phyloP scores from a whole-genome alignment of 2,329 filamentous ascomycete genomes.

The Scedosporium apiospermum region DNA sequence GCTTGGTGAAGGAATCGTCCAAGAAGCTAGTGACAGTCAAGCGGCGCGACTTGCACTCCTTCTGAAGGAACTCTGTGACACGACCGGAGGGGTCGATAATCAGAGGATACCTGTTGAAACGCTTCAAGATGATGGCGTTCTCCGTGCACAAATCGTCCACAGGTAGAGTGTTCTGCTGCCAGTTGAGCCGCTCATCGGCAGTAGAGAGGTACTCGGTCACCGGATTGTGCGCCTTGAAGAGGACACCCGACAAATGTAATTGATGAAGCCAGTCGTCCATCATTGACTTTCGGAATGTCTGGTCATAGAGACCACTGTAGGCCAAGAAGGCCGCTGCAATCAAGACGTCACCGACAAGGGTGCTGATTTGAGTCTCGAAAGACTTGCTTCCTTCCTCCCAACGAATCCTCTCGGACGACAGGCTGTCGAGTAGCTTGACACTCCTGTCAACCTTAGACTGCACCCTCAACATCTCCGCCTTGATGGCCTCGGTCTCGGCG shows the following conservation, averaged over 20 bases:
- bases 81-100: constrained; percentile 97
- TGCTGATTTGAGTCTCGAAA: constrained; percentile 96
- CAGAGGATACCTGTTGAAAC: constrained; percentile 95
- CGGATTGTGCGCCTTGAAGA: constrained; percentile 87
- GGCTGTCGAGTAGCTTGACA: constrained; percentile 83
- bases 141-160: constrained; percentile 98
- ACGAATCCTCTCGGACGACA: constrained; percentile 83
- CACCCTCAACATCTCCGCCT: constrained; percentile 89
- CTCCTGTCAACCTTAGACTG: constrained; percentile 98
- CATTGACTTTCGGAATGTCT: constrained; percentile 96
- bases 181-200: constrained; percentile 85
- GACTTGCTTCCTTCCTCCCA: constrained; percentile 98
- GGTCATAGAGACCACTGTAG: constrained; percentile 94
- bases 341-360: constrained; percentile 88
- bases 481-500: constrained; percentile 95
- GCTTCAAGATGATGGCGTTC: constrained; percentile 93
- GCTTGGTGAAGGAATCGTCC: constrained; percentile 96
- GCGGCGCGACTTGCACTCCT: constrained; percentile 75
- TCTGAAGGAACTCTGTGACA: constrained; percentile 89
- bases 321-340: constrained; percentile 96
- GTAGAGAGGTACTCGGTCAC: constrained; percentile 95
- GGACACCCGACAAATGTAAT: constrained; percentile 83
- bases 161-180: constrained; percentile 89
- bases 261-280: constrained; percentile 96
- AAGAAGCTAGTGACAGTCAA: constrained; percentile 96